phyloP scores from a whole-genome alignment of 2,329 filamentous ascomycete species.

The Penicillium sp. region DNA sequence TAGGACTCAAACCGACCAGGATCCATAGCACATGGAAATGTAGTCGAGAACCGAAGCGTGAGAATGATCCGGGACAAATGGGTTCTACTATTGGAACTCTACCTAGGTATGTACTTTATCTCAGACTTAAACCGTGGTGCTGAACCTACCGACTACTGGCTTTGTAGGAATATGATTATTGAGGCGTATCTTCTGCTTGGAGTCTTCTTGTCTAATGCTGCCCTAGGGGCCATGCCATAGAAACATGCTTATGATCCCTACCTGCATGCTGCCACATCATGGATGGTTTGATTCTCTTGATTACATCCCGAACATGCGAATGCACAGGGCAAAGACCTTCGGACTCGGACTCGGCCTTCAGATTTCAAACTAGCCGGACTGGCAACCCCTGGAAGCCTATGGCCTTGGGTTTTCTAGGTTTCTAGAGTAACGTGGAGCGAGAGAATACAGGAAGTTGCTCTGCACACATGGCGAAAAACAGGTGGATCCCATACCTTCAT shows the following conservation, averaged over 20 bases:
- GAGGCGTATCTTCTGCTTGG: not conserved
- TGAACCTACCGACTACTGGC: not conserved
- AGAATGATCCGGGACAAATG: not conserved
- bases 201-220: conserved; percentile 20
- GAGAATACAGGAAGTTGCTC: not conserved
- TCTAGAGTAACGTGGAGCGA: not conserved
- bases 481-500: not conserved
- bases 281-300: not conserved
- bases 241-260: not conserved
- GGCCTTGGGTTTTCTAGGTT: not conserved
- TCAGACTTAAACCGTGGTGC: not conserved
- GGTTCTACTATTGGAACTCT: not conserved
- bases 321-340: conserved; percentile 4
- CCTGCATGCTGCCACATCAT: not conserved
- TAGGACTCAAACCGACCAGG: not conserved
- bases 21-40: not conserved
- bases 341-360: conserved; percentile 18
- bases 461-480: not conserved
- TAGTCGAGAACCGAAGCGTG: not conserved
- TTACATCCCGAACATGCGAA: not conserved
- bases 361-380: not conserved
- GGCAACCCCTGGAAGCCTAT: not conserved
- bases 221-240: conserved; percentile 7
- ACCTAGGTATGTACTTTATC: not conserved
- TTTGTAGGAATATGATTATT: not conserved